A percentile compares a stretch with the other conserved stretches of the same genome.
phyloP scores from a whole-genome alignment of 2,329 filamentous ascomycete genomes.

The Simplicillium aogashimaense region DNA sequence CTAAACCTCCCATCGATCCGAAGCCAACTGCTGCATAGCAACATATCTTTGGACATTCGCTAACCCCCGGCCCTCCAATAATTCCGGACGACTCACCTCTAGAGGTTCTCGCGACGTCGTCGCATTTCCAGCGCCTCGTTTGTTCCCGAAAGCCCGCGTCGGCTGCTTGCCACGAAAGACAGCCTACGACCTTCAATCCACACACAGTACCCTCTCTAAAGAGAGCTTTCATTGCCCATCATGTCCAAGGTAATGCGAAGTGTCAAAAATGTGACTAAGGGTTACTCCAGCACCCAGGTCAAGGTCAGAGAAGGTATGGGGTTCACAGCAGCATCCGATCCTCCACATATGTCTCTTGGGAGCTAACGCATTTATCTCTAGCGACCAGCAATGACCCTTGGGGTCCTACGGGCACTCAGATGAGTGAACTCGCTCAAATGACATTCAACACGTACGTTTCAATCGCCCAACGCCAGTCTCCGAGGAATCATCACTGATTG shows the following conservation, averaged over 20 bases:
- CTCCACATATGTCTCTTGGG: conserved; percentile 15
- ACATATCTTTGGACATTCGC: no score
- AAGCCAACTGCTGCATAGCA: no score
- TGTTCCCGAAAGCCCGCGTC: no score
- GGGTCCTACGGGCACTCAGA: conserved; percentile 95
- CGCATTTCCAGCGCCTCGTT: no score
- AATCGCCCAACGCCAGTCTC: not conserved
- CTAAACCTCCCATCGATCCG: no score
- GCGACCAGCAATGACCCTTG: conserved; percentile 98
- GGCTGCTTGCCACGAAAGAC: no score
- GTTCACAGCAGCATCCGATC: not conserved
- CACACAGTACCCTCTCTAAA: no score
- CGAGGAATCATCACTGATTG: conserved; percentile 2
- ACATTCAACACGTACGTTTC: conserved; percentile 85
- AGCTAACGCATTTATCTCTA: conserved; percentile 27
- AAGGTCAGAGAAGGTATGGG: conserved; percentile 90
- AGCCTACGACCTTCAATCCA: no score
- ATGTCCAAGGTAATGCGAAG: conserved; percentile 98
- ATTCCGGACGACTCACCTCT: no score
- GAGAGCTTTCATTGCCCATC: conserved; percentile 16
- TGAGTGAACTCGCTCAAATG: conserved; percentile 96
- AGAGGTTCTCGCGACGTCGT: no score
- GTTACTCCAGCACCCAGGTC: conserved; percentile 91
- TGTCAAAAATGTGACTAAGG: conserved; percentile 99
- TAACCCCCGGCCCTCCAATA: no score